Percentiles rank a stretch among this genome's conserved stretches.
Evolutionary conservation across 495 filamentous ascomycete genomes (phyloP).

Genomic region (Tuber aestivum): DNA sequence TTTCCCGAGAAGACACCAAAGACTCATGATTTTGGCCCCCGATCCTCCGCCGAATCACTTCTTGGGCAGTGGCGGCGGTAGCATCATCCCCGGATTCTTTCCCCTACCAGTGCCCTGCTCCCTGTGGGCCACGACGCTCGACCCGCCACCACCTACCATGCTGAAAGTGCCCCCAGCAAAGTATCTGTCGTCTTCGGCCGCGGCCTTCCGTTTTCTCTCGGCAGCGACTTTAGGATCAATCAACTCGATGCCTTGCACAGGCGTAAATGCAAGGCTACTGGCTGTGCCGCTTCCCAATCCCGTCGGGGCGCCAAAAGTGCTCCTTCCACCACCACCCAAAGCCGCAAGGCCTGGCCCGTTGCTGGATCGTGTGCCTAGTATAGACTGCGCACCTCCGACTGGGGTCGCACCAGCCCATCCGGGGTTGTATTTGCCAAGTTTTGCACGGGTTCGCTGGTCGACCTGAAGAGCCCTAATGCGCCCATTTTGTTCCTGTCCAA

Average conservation of each 20-base stretch:
- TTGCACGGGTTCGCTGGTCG: conserved; percentile 86
- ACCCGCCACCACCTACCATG: conserved; percentile 59
- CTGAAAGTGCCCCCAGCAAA: conserved; percentile 96
- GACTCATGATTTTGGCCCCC: neutral
- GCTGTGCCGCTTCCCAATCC: conserved; percentile 64
- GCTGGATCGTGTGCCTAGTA: conserved; percentile 56
- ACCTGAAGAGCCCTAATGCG: conserved; percentile 81
- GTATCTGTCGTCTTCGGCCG: conserved; percentile 90
- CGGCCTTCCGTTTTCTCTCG: conserved; percentile 75
- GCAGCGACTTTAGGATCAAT: conserved; percentile 88
- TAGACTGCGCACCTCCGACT: conserved; percentile 55
- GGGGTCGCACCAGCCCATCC: conserved; percentile 82
- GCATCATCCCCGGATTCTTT: conserved; percentile 43
- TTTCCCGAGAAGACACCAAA: conserved; percentile 14
- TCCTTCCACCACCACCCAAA: conserved; percentile 57
- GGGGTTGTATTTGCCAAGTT: conserved; percentile 88
- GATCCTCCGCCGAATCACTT: conserved; percentile 8
- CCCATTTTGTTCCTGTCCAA: conserved; percentile 79
- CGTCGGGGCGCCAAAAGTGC: conserved; percentile 49
- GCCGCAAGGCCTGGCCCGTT: conserved; percentile 61
- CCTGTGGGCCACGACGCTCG: conserved; percentile 50
- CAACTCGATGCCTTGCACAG: conserved; percentile 88
- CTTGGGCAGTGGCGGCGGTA: conserved; percentile 37
- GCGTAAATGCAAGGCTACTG: conserved; percentile 84
- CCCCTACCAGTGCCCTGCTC: conserved; percentile 51